Percentiles rank a stretch among this genome's conserved stretches.
These are phyloP conservation scores for Lactifluus rugatus DNA, from an alignment of 768 basidiomycete species.

Conservation along the genomic window DNA sequence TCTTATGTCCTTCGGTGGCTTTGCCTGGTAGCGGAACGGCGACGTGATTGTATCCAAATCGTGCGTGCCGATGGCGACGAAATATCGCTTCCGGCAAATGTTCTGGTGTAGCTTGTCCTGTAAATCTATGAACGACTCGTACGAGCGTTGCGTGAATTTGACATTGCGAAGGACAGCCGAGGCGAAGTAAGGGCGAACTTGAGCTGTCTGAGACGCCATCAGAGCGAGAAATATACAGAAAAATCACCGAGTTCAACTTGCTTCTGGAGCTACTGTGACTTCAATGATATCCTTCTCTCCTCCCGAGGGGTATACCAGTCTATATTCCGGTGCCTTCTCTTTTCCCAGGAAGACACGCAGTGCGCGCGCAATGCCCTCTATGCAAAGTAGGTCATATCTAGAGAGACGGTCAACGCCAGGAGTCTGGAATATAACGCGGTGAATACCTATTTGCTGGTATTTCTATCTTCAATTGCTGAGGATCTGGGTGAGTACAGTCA, in stretches of 20 bases:
- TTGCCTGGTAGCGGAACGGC: conserved; percentile 83
- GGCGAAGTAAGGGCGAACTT: conserved; percentile 85
- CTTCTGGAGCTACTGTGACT: conserved; percentile 63
- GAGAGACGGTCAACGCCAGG: background rate
- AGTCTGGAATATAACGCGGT: background rate
- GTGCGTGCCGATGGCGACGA: conserved; percentile 96
- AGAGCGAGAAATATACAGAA: background rate
- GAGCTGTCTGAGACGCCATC: conserved; percentile 46
- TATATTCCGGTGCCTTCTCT: conserved; percentile 59
- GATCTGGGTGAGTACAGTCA: conserved; percentile 10
- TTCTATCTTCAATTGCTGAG: conserved; percentile 95
- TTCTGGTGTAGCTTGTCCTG: conserved; percentile 99
- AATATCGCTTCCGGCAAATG: conserved; percentile 77
- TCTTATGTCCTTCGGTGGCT: conserved; percentile 78
- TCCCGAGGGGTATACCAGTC: conserved; percentile 57
- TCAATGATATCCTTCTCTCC: conserved; percentile 59
- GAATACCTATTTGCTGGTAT: conserved; percentile 89
- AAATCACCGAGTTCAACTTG: conserved; percentile 28
- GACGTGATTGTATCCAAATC: conserved; percentile 83
- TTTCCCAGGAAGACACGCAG: conserved; percentile 75
- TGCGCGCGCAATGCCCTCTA: conserved; percentile 88
- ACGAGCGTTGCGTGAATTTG: conserved; percentile 78
- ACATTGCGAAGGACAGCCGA: conserved; percentile 86
- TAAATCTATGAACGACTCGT: conserved; percentile 97
- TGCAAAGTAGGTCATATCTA: conserved; percentile 95